Evolutionary conservation across 2,329 filamentous ascomycete species (phyloP).

Genomic region (Beauveria bassiana): DNA sequence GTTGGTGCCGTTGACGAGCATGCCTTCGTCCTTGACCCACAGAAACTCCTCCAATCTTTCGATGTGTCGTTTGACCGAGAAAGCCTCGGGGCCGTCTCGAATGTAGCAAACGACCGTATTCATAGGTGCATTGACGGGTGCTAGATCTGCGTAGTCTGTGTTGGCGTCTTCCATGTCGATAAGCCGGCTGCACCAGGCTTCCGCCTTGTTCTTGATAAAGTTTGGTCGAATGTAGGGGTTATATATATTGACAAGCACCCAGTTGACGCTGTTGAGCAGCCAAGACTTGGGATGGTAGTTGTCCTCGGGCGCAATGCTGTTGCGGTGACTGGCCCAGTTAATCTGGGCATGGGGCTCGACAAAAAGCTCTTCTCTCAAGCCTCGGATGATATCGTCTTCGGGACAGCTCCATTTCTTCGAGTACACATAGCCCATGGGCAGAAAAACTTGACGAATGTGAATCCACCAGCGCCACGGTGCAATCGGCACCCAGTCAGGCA

Average conservation of each 20-base stretch:
- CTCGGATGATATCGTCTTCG: conserved; percentile 63
- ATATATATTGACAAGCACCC: conserved; percentile 71
- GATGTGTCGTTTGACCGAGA: conserved; percentile 65
- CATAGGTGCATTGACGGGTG: conserved; percentile 84
- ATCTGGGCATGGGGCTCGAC: conserved; percentile 70
- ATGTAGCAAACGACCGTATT: conserved; percentile 84
- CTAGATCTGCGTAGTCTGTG: conserved; percentile 77
- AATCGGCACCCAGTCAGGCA: conserved; percentile 85
- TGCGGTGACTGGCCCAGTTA: conserved; percentile 68
- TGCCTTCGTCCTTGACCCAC: conserved; percentile 87
- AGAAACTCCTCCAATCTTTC: conserved; percentile 79
- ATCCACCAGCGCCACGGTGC: conserved; percentile 97
- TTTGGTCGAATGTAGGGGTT: conserved; percentile 66
- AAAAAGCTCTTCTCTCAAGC: conserved; percentile 75
- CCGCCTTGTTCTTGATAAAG: conserved; percentile 60
- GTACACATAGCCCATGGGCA: conserved; percentile 86
- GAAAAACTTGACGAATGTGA: conserved; percentile 93
- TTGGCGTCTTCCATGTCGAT: conserved; percentile 91
- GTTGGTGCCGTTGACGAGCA: conserved; percentile 94
- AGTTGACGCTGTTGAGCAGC: conserved; percentile 72
- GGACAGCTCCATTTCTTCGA: conserved; percentile 75
- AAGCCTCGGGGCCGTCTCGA: conserved; percentile 68
- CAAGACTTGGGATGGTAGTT: conserved; percentile 92
- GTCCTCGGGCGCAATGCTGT: conserved; percentile 70
- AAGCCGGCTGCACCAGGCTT: conserved; percentile 73